Evolutionary conservation across 441 rosid species (phyloP).

Genomic region (Adansonia gregorii): DNA sequence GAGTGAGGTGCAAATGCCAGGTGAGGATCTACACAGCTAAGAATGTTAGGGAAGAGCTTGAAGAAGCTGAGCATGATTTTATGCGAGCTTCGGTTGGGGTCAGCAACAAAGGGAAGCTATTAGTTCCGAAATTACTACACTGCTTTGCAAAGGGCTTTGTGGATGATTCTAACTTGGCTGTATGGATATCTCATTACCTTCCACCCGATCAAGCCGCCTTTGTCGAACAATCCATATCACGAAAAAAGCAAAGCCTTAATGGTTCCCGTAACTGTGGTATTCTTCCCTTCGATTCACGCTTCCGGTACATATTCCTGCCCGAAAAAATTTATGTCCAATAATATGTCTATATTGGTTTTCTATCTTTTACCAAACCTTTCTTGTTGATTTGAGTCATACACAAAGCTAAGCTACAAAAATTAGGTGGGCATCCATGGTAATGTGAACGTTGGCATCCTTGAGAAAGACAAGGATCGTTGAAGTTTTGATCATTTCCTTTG

Average conservation of each 20-base stretch:
- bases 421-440: slow-evolving; percentile 4
- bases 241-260: slow-evolving; percentile 66
- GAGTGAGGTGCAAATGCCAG: slow-evolving; percentile 42
- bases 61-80: slow-evolving; percentile 81
- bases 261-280: slow-evolving; percentile 76
- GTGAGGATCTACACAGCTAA: slow-evolving; percentile 72
- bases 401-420: background rate
- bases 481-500: too few species aligned
- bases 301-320: slow-evolving; percentile 78
- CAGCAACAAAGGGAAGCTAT: slow-evolving; percentile 79
- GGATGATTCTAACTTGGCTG: slow-evolving; percentile 70
- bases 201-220: slow-evolving; percentile 76
- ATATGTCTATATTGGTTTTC: slow-evolving; percentile 16
- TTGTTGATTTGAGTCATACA: background rate
- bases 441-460: slow-evolving; percentile 23
- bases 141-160: slow-evolving; percentile 70
- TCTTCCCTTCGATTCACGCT: slow-evolving; percentile 76
- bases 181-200: slow-evolving; percentile 85
- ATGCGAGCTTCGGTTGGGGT: slow-evolving; percentile 81
- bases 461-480: background rate
- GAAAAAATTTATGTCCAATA: slow-evolving; percentile 37
- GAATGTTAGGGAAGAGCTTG: slow-evolving; percentile 71
- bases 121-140: slow-evolving; percentile 83
- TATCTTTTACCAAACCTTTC: background rate
- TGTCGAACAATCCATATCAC: slow-evolving; percentile 77